Conservation (phyloP, 768 basidiomycete species). For the Mycena epipterygia region DNA sequence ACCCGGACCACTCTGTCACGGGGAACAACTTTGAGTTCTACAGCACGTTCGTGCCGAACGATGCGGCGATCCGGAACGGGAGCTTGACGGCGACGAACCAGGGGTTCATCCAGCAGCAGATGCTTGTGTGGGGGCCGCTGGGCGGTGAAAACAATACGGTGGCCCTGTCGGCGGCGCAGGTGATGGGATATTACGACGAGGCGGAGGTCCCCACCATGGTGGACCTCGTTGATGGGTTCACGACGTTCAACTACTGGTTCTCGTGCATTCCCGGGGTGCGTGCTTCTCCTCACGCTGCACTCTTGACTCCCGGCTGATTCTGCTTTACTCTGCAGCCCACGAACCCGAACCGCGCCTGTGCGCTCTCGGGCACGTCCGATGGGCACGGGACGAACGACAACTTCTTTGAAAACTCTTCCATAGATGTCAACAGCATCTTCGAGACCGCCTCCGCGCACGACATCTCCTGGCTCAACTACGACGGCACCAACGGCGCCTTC, state of each 20-base stretch:
- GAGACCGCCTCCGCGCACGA: conserved; percentile 38
- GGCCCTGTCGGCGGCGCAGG: conserved; percentile 38
- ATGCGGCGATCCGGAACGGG: conserved; percentile 34
- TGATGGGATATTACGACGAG: conserved; percentile 43
- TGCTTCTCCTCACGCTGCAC: neutral
- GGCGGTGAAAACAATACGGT: too few relatives aligned
- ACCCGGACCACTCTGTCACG: conserved; percentile 42
- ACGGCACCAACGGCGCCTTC: conserved; percentile 39
- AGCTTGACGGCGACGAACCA: conserved; percentile 31
- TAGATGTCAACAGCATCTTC: conserved; percentile 45
- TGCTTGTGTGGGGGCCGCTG: conserved; percentile 2
- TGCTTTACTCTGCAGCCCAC: conserved; percentile 37
- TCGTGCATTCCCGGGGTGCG: conserved; percentile 44
- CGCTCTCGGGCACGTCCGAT: conserved; percentile 44
- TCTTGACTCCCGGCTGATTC: neutral
- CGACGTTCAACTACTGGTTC: conserved; percentile 49
- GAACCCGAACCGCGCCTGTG: conserved; percentile 47
- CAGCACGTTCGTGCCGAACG: conserved; percentile 38
- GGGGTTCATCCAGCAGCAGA: conserved; percentile 44
- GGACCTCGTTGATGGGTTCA: conserved; percentile 42
- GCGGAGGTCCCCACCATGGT: conserved; percentile 40
- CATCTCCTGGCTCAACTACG: conserved; percentile 46
- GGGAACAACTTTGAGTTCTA: conserved; percentile 43
- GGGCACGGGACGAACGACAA: conserved; percentile 47
- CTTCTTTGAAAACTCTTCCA: conserved; percentile 31